Conservation (phyloP, 345 rosid species). For the Lenwebbia sp. region DNA sequence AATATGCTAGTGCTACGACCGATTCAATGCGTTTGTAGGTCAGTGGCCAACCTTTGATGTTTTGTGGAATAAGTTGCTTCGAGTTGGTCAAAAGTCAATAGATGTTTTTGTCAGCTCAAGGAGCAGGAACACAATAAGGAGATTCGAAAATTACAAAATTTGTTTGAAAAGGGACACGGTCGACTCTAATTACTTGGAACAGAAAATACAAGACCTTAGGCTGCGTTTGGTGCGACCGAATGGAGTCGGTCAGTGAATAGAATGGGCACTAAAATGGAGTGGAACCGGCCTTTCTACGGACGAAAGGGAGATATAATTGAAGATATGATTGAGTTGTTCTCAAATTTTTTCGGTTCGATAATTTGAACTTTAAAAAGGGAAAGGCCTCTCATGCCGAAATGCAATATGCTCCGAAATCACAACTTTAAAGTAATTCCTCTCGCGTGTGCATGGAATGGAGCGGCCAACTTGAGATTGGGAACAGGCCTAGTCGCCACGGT, state of each 20-base stretch:
- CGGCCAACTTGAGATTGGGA: not conserved
- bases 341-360: not conserved
- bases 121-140: not conserved
- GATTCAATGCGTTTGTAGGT: not conserved
- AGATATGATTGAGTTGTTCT: not conserved
- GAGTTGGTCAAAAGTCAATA: not conserved
- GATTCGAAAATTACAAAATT: not conserved
- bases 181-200: not conserved
- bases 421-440: not conserved
- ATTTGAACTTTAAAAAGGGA: not conserved
- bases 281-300: not conserved
- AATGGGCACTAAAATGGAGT: not conserved
- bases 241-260: not conserved
- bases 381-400: not conserved
- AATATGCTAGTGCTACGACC: not conserved
- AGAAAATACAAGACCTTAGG: not conserved
- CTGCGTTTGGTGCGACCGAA: not conserved
- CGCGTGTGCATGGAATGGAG: not conserved
- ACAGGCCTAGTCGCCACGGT: not conserved
- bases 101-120: not conserved
- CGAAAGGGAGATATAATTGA: not conserved
- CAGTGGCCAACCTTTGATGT: not conserved
- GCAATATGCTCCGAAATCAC: not conserved
- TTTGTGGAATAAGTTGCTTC: not conserved
- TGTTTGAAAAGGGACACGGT: not conserved